Percentiles rank a stretch among this genome's conserved stretches.
phyloP scores from a whole-genome alignment of 768 basidiomycete genomes.

The Panaeolus papilionaceus region DNA sequence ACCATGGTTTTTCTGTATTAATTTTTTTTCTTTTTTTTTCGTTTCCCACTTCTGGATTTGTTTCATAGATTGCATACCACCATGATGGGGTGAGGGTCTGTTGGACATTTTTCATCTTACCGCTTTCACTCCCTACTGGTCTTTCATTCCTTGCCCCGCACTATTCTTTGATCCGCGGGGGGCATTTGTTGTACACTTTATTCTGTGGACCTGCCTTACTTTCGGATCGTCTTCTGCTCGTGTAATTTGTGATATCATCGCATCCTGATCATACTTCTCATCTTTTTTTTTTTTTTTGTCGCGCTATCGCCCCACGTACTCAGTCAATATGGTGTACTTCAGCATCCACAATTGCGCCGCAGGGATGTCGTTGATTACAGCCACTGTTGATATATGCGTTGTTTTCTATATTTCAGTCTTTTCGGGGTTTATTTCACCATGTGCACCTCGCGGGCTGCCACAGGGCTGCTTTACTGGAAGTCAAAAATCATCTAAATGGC shows the following conservation, averaged over 20 bases:
- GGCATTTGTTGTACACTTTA: constrained; percentile 1
- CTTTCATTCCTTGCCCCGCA: neutral
- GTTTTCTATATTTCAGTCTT: neutral
- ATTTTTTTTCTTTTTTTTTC: too few relatives aligned
- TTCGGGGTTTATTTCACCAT: neutral
- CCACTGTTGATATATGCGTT: too few relatives aligned
- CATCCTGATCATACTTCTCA: neutral
- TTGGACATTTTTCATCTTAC: neutral
- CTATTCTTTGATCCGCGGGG: neutral
- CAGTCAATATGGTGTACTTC: too few relatives aligned
- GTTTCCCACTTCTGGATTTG: neutral
- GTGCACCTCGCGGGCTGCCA: neutral
- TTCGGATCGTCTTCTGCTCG: neutral
- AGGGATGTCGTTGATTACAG: too few relatives aligned
- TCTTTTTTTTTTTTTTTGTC: neutral
- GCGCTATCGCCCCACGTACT: too few relatives aligned
- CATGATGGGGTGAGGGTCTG: neutral
- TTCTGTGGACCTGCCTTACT: neutral
- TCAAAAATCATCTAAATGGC: neutral
- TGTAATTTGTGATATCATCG: constrained; percentile 8
- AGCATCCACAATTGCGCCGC: too few relatives aligned
- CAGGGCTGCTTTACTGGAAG: neutral
- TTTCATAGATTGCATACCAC: neutral
- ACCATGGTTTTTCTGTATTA: neutral
- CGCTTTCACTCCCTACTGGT: neutral